Evolutionary conservation across 768 basidiomycete species (phyloP), one percentile per base, ranked within the genome.

Genomic region (Hirschioporus abietinus): DNA sequence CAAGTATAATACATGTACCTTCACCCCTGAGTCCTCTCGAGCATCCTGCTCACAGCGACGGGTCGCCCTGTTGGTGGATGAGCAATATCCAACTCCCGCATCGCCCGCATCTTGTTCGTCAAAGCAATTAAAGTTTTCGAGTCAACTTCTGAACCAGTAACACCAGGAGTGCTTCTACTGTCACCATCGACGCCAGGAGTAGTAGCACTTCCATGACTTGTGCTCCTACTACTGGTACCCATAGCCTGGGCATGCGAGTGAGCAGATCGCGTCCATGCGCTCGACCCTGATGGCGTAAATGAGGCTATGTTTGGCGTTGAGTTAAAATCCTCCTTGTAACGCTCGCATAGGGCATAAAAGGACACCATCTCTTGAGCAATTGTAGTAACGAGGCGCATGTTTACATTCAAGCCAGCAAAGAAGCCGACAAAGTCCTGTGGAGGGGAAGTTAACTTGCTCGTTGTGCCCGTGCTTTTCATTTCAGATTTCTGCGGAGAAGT

Each of bases 331-430:
- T 93, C 90, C 66, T 86, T 87, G 77, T 93, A 94, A 9, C 86
- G 81, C 52, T 92, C 91, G 94, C 96, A 98, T 0, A 95, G 83
- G 5, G 91, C 86, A 76, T 98, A 99, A 35, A 97, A 77, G 4
- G 91, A 86, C 65, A 98, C 83, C 69, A 99, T 93, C 78, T 99
- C 93, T 73, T 98, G 96, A 0, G 90, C 86, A 71, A 97, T 89
- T 57, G 91, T 88, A 27, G 93, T 86, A 57, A 99, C 78, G 66
- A 91, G 83, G 0, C 90, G 83, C 70, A 96, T 83, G 63, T 90
- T 94, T 66, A 98, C 88, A 77, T 95, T 92, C 20, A 99, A 83
- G 2, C 86, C 87, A 0, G 95, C 87, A 67, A 99, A 85, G 76
- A 97, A 99, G 5, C 85, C 80, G 66, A 96, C 81, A 2, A 91